Percentiles rank a stretch among this genome's conserved stretches.
These are phyloP conservation scores for Phenoliferia sp. DNA, from an alignment of 1,284 basidiomycete genomes.

Conservation along the genomic window DNA sequence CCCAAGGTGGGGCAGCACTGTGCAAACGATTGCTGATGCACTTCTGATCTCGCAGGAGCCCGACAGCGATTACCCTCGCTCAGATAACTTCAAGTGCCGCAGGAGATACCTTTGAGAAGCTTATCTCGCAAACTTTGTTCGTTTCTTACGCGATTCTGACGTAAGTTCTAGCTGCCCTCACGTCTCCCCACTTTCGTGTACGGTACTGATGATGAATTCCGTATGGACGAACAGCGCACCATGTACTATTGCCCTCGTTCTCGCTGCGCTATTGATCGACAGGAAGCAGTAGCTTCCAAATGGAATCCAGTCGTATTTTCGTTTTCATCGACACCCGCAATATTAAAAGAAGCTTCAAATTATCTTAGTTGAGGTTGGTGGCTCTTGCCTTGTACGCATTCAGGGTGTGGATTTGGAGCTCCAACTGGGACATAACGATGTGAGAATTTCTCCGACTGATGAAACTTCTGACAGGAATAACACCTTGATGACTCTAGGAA, in stretches of 20 bases:
- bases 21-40: background rate
- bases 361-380: too few species aligned
- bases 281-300: slow-evolving; percentile 22
- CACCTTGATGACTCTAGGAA: too few species aligned
- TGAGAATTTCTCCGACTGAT: too few species aligned
- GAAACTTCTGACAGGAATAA: too few species aligned
- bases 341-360: too few species aligned
- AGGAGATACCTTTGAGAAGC: slow-evolving; percentile 18
- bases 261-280: slow-evolving; percentile 28
- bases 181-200: too few species aligned
- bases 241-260: slow-evolving; percentile 22
- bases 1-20: background rate
- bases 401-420: too few species aligned
- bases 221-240: slow-evolving; percentile 12
- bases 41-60: slow-evolving; percentile 15
- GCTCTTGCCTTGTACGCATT: too few species aligned
- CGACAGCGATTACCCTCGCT: slow-evolving; percentile 37
- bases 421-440: too few species aligned
- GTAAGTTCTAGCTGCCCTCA: too few species aligned
- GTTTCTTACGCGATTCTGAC: slow-evolving; percentile 39
- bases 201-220: background rate
- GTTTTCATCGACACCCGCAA: too few species aligned
- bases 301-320: too few species aligned
- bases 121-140: slow-evolving; percentile 36
- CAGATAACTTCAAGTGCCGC: slow-evolving; percentile 29